phyloP scores from a whole-genome alignment of 2,329 filamentous ascomycete species.

The Ciborinia camelliae region DNA sequence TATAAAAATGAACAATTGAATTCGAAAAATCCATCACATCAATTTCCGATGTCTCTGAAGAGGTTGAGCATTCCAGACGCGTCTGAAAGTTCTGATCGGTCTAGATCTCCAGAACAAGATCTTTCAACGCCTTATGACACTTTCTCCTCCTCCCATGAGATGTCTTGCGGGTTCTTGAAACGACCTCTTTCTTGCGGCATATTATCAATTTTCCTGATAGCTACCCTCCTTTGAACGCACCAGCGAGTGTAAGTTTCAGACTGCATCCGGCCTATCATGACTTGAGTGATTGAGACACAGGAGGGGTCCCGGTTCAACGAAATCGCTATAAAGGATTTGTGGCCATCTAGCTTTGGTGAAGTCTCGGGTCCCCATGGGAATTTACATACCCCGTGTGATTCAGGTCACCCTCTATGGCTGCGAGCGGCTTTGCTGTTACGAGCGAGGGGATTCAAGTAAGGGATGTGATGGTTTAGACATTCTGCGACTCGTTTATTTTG shows the following conservation, averaged over 20 bases:
- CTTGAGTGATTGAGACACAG: not conserved
- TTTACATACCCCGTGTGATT: not conserved
- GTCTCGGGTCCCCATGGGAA: not conserved
- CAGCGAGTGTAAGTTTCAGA: not conserved
- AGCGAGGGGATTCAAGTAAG: not conserved
- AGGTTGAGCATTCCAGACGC: not conserved
- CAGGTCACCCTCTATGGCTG: not conserved
- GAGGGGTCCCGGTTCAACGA: not conserved
- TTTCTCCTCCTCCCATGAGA: not conserved
- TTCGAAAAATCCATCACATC: not conserved
- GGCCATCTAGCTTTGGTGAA: not conserved
- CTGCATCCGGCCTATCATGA: not conserved
- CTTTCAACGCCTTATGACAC: not conserved
- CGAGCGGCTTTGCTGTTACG: not conserved
- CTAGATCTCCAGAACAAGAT: not conserved
- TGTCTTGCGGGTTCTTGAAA: conserved; percentile 7
- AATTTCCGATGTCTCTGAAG: not conserved
- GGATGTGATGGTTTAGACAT: conserved; percentile 3
- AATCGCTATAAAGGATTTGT: not conserved
- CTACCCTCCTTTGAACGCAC: not conserved
- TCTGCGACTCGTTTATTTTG: conserved; percentile 6
- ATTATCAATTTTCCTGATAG: not conserved
- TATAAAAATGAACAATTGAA: not conserved
- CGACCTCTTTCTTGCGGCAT: not conserved
- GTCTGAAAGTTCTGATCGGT: not conserved